Conservation (phyloP, 495 filamentous ascomycete genomes). For the Tirmania nivea region DNA sequence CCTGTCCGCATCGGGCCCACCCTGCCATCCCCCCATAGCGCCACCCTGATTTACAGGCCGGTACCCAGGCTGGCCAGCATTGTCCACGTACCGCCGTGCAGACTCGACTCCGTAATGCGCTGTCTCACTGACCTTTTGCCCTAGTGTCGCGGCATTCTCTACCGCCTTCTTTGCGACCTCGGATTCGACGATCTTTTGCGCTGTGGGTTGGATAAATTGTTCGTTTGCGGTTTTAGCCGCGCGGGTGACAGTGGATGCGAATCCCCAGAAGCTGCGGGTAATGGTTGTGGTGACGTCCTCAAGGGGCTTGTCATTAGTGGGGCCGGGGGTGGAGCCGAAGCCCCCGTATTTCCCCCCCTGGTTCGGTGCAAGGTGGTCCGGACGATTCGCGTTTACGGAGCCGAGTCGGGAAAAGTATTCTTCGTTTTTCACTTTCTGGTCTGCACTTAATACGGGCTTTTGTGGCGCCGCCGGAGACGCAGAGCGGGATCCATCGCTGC, state of each 20-base stretch:
- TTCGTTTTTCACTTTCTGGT: slow-evolving; percentile 47
- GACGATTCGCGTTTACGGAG: slow-evolving; percentile 50
- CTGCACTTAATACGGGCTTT: not conserved
- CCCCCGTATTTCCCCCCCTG: slow-evolving; percentile 85
- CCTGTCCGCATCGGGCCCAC: slow-evolving; percentile 41
- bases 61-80: slow-evolving; percentile 8
- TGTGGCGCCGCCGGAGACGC: slow-evolving; percentile 5
- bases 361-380: slow-evolving; percentile 51
- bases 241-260: slow-evolving; percentile 63
- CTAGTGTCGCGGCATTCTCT: slow-evolving; percentile 38
- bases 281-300: slow-evolving; percentile 75
- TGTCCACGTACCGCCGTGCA: slow-evolving; percentile 52
- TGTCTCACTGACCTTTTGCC: slow-evolving; percentile 42
- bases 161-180: slow-evolving; percentile 72
- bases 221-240: slow-evolving; percentile 77
- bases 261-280: slow-evolving; percentile 87
- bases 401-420: slow-evolving; percentile 76
- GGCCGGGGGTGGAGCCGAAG: slow-evolving; percentile 52
- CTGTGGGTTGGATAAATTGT: slow-evolving; percentile 71
- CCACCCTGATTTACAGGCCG: slow-evolving; percentile 9
- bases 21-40: slow-evolving; percentile 12
- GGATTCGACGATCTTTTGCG: slow-evolving; percentile 68
- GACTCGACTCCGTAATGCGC: slow-evolving; percentile 57
- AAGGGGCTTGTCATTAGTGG: slow-evolving; percentile 61
- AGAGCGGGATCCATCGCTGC: slow-evolving; percentile 15